Evolutionary conservation across 768 basidiomycete genomes (phyloP).

Genomic region (Leccinum subtestaceum): DNA sequence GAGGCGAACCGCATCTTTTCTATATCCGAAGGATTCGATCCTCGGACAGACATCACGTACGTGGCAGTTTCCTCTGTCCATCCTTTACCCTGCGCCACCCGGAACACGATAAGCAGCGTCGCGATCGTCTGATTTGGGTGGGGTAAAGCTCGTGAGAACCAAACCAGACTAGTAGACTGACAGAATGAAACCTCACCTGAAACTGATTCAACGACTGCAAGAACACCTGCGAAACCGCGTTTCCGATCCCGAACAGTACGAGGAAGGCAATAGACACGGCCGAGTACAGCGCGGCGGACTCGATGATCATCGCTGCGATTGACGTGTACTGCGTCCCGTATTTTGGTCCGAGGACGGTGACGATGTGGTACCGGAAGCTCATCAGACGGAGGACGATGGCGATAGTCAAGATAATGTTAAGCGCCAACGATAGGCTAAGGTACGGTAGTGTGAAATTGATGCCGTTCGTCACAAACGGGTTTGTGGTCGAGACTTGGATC

Average conservation of each 20-base stretch:
- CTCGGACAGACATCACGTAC: background rate
- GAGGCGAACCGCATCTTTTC: background rate
- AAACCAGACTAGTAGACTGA: background rate
- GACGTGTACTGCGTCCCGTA: constrained; percentile 30
- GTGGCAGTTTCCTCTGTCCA: background rate
- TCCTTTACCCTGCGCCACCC: background rate
- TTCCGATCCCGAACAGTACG: background rate
- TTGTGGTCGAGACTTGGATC: background rate
- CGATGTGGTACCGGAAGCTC: constrained; percentile 10
- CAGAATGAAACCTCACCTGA: background rate
- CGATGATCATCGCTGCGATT: constrained; percentile 35
- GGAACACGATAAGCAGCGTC: background rate
- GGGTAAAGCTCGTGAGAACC: background rate
- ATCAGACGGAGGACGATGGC: constrained; percentile 21
- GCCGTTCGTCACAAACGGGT: background rate
- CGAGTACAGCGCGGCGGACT: constrained; percentile 33
- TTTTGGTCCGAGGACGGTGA: constrained; percentile 20
- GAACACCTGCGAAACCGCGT: background rate
- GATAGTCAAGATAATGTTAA: constrained; percentile 35
- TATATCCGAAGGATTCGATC: background rate
- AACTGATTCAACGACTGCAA: background rate
- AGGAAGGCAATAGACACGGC: background rate
- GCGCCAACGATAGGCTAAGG: constrained; percentile 24
- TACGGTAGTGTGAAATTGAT: constrained; percentile 20
- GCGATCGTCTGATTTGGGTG: background rate